A percentile compares a stretch with the other conserved stretches of the same genome.
These are phyloP conservation scores for Tuber microsphaerosporum DNA, from an alignment of 495 filamentous ascomycete species.

Conservation along the genomic window DNA sequence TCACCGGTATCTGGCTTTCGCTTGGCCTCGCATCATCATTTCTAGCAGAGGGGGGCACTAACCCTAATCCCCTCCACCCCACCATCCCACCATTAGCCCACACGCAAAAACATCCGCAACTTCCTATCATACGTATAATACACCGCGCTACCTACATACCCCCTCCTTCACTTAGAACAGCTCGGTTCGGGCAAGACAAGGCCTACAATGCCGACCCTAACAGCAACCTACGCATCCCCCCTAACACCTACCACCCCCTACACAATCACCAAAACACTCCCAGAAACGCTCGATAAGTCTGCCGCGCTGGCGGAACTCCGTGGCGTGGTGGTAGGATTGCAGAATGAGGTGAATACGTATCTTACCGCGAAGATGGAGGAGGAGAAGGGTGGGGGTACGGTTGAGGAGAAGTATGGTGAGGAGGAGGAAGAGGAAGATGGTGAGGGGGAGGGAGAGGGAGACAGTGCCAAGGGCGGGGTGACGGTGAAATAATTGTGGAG, in stretches of 20 bases:
- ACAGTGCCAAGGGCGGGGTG: conserved; percentile 60
- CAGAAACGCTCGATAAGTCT: conserved; percentile 50
- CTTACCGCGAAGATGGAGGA: conserved; percentile 84
- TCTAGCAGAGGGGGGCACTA: not conserved
- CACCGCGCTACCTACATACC: not conserved
- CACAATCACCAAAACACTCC: conserved; percentile 45
- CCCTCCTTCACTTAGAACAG: not conserved
- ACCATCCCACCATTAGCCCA: not conserved
- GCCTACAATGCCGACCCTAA: conserved; percentile 41
- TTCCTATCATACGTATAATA: not conserved
- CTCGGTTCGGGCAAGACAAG: not conserved
- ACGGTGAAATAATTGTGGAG: not conserved
- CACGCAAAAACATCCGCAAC: not conserved
- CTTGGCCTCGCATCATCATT: too few species aligned
- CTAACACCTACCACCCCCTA: conserved; percentile 44
- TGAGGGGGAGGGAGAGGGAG: conserved; percentile 82
- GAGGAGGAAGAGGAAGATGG: conserved; percentile 52
- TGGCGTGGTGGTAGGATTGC: conserved; percentile 53
- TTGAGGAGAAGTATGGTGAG: conserved; percentile 48
- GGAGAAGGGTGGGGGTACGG: conserved; percentile 54
- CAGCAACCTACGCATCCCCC: conserved; percentile 58
- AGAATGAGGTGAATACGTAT: conserved; percentile 71
- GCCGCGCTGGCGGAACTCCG: conserved; percentile 63
- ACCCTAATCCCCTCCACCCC: not conserved
- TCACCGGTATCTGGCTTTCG: too few species aligned